Percentiles rank a stretch among this genome's conserved stretches.
Evolutionary conservation across 2,329 filamentous ascomycete species (phyloP).

Genomic region (Monosporascus cannonballus): DNA sequence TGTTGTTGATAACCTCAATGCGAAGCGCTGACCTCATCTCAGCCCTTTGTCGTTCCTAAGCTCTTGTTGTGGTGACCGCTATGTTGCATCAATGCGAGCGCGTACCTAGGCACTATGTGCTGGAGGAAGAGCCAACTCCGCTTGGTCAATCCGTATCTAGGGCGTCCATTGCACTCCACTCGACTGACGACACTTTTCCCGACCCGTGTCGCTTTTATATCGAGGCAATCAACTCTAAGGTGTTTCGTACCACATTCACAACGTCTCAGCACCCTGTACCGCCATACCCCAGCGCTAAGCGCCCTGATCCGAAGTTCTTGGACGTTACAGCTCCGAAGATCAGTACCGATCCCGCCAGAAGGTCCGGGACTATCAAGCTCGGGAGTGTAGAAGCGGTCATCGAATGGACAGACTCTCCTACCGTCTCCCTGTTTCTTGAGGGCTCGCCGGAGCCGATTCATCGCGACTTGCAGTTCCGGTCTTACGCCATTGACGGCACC

Average conservation of each 20-base stretch:
- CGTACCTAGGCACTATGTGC: slow-evolving; percentile 20
- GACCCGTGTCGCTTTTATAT: slow-evolving; percentile 53
- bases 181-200: slow-evolving; percentile 26
- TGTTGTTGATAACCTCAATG: too few relatives aligned
- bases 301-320: slow-evolving; percentile 32
- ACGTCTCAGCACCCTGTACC: slow-evolving; percentile 56
- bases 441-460: slow-evolving; percentile 49
- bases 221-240: slow-evolving; percentile 52
- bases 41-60: too few relatives aligned
- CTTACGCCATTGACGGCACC: slow-evolving; percentile 55
- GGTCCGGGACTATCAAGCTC: slow-evolving; percentile 37
- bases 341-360: slow-evolving; percentile 25
- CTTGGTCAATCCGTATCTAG: too few relatives aligned
- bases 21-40: too few relatives aligned
- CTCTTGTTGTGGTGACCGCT: slow-evolving; percentile 8
- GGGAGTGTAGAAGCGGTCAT: slow-evolving; percentile 47
- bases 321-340: slow-evolving; percentile 22
- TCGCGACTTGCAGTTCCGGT: slow-evolving; percentile 57
- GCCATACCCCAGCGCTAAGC: slow-evolving; percentile 54
- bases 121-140: slow-evolving; percentile 8
- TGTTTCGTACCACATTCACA: slow-evolving; percentile 64
- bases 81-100: slow-evolving; percentile 17
- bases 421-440: slow-evolving; percentile 49
- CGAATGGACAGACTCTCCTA: slow-evolving; percentile 52
- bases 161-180: slow-evolving; percentile 34